Base-by-base conservation (phyloP, 352 stramenopile species). In the Phytophthora pisi region DNA sequence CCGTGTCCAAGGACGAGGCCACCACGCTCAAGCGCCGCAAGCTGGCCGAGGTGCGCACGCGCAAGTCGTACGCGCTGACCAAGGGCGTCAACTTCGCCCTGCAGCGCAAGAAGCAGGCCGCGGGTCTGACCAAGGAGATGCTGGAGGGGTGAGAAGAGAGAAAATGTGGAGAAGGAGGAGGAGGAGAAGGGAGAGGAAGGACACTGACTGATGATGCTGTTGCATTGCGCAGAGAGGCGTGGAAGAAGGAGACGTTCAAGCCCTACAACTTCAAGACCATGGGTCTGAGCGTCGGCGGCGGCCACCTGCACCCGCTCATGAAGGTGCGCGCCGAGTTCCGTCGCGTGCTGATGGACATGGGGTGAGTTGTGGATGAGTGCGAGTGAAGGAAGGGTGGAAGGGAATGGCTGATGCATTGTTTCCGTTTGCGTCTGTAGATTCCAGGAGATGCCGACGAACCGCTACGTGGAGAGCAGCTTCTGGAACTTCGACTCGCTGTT, bases 401-500 rank as follows among this genome's bases (percentile, higher is more conserved):
- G 13, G 4, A 13, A 45, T 45, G 36, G 18, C 51, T 65, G n/a
- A 66, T 52, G 2, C n/a, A 50, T 31, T 54, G 13, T 8, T 55
- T 55, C 10, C 10, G 10, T 3, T 31, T 15, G 38, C 4, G 6
- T 46, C 13, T 66, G 8, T 61, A 96, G 88, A 49, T 99, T 99
- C 76, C 77, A 98, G 42, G 98, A 99, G 84, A 99, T 99, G 98
- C 97, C 97, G 24, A 99, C 98, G 30, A 99, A 98, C 83, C 97
- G 98, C 77, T 99, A 93, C 86, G 98, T 99, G 23, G 98, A 99
- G 81, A 98, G 84, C 72, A 98, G 90, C 66, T 99, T 99, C 80
- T 99, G 98, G 98, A 99, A 99, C 86, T 99, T 99, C 80, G 98
- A 99, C 79, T 97, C 97, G 53, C 89, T 99, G 54, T 99, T 99